Evolutionary conservation across 75 land plant species (phyloP).

Genomic region (Cupressus sempervirens): DNA sequence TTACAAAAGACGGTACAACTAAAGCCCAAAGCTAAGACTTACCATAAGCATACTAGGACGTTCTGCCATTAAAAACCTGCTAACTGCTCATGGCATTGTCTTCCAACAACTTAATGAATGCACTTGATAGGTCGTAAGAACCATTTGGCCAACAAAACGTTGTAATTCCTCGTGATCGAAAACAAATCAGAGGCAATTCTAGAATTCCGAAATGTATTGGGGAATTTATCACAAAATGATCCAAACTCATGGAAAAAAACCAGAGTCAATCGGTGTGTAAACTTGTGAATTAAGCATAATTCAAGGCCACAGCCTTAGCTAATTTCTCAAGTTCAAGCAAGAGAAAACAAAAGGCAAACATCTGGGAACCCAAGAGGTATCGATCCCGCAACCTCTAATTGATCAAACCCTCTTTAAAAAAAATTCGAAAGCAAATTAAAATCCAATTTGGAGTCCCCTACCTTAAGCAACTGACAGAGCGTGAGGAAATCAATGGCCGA

Average conservation of each 20-base stretch:
- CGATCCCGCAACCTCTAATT: neutral
- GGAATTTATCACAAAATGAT: too few species aligned
- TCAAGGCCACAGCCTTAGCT: neutral
- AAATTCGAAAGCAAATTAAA: neutral
- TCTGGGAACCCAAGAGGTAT: neutral
- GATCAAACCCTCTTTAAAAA: neutral
- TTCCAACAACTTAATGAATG: neutral
- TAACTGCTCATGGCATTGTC: neutral
- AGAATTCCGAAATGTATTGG: too few species aligned
- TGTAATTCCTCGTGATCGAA: neutral
- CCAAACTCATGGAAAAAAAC: neutral
- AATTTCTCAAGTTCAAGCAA: neutral
- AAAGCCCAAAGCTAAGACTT: neutral
- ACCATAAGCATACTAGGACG: neutral
- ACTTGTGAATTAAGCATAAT: neutral
- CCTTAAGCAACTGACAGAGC: constrained; percentile 84
- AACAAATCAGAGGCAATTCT: neutral
- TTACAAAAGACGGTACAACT: neutral
- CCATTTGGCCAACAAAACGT: neutral
- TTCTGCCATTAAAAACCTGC: too few species aligned
- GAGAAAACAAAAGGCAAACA: neutral
- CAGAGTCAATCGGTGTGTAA: neutral
- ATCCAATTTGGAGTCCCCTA: constrained; percentile 4
- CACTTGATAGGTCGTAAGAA: too few species aligned
- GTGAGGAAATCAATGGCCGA: constrained; percentile 86